Evolutionary conservation across 1,284 basidiomycete genomes (phyloP).

Genomic region (Cryptococcus sp.): DNA sequence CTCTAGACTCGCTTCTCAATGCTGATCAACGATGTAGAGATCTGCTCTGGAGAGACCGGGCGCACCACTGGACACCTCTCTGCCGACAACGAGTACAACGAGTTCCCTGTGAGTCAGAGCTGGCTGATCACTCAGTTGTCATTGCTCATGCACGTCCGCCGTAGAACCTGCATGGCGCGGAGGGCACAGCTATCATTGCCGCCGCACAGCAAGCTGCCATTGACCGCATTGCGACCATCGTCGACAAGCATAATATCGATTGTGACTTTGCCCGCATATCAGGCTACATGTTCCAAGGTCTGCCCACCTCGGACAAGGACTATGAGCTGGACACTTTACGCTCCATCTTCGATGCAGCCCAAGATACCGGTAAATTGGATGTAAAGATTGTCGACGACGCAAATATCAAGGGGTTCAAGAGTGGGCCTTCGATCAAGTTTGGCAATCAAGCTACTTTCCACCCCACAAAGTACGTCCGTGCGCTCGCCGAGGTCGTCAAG

Average conservation of each 20-base stretch:
- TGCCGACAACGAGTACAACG: conserved; percentile 28
- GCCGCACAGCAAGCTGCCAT: conserved; percentile 27
- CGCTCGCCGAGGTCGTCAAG: conserved; percentile 16
- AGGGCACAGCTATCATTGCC: conserved; percentile 23
- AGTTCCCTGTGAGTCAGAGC: conserved; percentile 17
- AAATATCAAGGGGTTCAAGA: conserved; percentile 17
- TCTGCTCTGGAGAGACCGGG: conserved; percentile 29
- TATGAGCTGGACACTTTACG: conserved; percentile 20
- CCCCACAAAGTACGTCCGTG: conserved; percentile 26
- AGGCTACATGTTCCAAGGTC: conserved; percentile 31
- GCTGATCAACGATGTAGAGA: conserved; percentile 14
- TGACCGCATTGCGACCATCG: conserved; percentile 26
- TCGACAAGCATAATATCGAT: conserved; percentile 24
- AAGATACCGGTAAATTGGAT: conserved; percentile 17
- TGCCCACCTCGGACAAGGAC: conserved; percentile 10
- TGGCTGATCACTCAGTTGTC: background rate
- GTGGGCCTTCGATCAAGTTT: conserved; percentile 21
- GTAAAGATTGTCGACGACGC: conserved; percentile 22
- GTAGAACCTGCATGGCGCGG: conserved; percentile 22
- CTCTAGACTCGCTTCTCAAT: background rate
- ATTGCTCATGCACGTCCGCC: background rate
- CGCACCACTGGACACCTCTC: conserved; percentile 28
- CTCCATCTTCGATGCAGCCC: conserved; percentile 20
- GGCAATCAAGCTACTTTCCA: conserved; percentile 27
- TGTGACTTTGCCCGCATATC: conserved; percentile 24